A percentile compares a stretch with the other conserved stretches of the same genome.
Conservation (phyloP, 1,139 yeast species). For the Protomyces lactucae-debilis region DNA sequence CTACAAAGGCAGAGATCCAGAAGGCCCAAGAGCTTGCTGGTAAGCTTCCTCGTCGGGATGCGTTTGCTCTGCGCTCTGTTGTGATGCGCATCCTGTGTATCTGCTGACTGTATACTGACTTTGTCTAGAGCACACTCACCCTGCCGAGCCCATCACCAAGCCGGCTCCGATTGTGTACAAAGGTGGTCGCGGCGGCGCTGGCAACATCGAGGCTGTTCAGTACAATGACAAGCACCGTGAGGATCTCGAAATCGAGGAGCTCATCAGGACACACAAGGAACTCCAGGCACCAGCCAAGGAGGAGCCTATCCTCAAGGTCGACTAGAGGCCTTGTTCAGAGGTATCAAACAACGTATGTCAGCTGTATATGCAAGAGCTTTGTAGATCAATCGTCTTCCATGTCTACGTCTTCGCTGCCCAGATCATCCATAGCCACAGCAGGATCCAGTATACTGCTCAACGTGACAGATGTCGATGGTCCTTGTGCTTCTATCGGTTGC, state of each 20-base stretch:
- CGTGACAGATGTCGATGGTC: neutral
- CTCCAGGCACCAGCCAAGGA: slow-evolving; percentile 11
- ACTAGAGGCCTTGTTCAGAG: neutral
- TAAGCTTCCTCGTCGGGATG: neutral
- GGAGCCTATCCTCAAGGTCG: slow-evolving; percentile 9
- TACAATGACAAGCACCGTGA: slow-evolving; percentile 20
- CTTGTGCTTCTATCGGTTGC: neutral
- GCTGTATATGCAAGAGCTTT: neutral
- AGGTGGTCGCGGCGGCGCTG: slow-evolving; percentile 24
- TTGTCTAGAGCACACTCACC: neutral
- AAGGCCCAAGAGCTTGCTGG: neutral
- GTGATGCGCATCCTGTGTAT: neutral
- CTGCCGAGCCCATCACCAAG: neutral
- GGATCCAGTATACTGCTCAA: neutral
- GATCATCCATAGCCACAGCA: neutral
- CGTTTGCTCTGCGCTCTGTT: neutral
- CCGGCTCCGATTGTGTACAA: slow-evolving; percentile 10
- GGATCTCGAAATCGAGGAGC: slow-evolving; percentile 18
- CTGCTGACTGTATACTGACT: too few relatives aligned
- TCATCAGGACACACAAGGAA: slow-evolving; percentile 18
- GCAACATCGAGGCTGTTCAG: slow-evolving; percentile 25
- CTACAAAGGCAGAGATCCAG: neutral
- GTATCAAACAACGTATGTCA: neutral
- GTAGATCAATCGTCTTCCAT: neutral
- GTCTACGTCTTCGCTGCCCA: neutral